Evolutionary conservation across 148 eudicot genomes (phyloP), one percentile per base, ranked within the genome.

Genomic region (Cornus controversa): DNA sequence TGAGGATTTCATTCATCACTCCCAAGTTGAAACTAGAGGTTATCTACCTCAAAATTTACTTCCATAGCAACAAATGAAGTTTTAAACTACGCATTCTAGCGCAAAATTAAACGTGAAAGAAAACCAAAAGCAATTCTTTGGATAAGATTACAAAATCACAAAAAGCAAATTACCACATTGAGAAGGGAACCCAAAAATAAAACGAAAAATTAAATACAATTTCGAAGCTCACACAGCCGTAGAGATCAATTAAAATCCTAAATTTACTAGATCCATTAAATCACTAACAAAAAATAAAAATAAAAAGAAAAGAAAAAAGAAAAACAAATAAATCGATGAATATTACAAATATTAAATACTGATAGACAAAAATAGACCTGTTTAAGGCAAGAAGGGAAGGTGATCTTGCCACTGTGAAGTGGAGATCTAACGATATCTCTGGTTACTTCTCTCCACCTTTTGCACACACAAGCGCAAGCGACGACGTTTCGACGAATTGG

Each of bases 331-430:
- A 50, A 50, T 10, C 29, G 14, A 68, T 60, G 10, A 25, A 31
- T 25, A 60, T 1, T 5, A 53, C 42, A 37, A 63, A 26, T 10
- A 2, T 11, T 50, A n/a, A 22, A n/a, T 0, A 54, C 15, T 54
- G 20, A 31, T 6, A 60, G 24, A 60, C 0, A 60, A 9, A 54
- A 58, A 73, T 22, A 28, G 42, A 94, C 97, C 98, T 91, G 93
- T 68, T 94, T 94, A 13, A 94, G 91, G 76, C 91, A 92, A 77
- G 91, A 85, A 27, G 98, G 97, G 80, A 94, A 94, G 15, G 98
- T 94, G 77, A 94, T 94, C 47, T 72, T 87, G 0, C 90, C 94
- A 72, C 86, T 74, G 8, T 75, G 69, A 65, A 75, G 26, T 18
- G 90, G 86, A 28, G 80, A 63, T 79, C 76, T 82, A 18, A 93